Base-by-base conservation (phyloP, 2,329 filamentous ascomycete genomes). In the Phialophora tarda region DNA sequence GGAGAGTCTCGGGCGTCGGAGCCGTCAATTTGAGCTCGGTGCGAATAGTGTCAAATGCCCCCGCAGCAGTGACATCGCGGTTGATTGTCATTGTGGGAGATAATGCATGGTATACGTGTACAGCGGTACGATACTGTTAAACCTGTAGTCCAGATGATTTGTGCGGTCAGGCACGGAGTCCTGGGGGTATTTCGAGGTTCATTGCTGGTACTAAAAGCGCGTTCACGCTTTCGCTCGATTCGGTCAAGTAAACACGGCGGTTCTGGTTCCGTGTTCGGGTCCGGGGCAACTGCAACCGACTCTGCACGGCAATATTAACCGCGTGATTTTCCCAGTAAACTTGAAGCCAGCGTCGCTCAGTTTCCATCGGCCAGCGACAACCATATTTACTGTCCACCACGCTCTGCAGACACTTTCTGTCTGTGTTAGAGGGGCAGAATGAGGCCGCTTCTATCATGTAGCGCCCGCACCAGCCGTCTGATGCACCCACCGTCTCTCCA, bases 1-100 rank as follows among this genome's bases (percentile, higher is more conserved):
- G 60, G 14, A 70, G 63, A 24, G 68, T 70, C 23, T 66, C 50
- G 2, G 58, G n/a, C 12, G 65, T 64, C 17, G 68, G 68, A 3
- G 68, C 63, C 21, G 26, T 32, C 11, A 57, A 48, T 34, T 66
- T 66, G 32, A 70, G 63, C 38, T 68, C 63, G 26, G 60, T 41
- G 7, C 68, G 68, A 28, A 68, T 38, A 14, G 34, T 34, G 32
- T 70, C 63, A 23, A 59, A 24, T 11, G 58, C 21, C 21, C 62
- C 41, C 8, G 51, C 26, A 17, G 26, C 21, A 38, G 34, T 24
- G 23, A 50, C 38, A 34, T 62, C 54, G 14, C 44, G 41, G 26
- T 44, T 34, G 11, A 30, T 23, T 61, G 53, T 64, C 63, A 65
- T 65, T 47, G 17, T 44, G 38, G 56, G 24, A 28, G 11, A 32